Percentiles rank a stretch among this genome's conserved stretches.
These are phyloP conservation scores for Lineolata rhizophorae DNA, from an alignment of 495 filamentous ascomycete genomes.

Conservation along the genomic window DNA sequence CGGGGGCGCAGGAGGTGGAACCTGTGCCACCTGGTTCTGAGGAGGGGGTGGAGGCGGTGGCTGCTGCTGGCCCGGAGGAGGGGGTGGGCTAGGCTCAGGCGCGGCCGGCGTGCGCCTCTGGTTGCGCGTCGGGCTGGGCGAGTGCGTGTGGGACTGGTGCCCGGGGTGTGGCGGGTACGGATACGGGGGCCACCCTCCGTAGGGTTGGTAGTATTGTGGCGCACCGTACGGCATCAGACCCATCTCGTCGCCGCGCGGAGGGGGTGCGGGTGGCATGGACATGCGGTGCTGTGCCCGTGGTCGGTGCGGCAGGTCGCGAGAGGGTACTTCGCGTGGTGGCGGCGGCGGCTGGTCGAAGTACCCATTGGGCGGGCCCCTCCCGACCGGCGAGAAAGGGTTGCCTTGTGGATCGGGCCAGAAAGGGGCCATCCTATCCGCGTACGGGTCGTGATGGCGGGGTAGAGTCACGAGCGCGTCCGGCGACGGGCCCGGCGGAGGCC, in stretches of 20 bases:
- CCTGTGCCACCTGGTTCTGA: too few relatives aligned
- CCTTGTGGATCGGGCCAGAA: too few relatives aligned
- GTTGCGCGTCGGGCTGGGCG: conserved; percentile 6
- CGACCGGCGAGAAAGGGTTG: too few relatives aligned
- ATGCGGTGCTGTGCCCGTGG: conserved; percentile 9
- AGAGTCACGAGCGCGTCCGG: too few relatives aligned
- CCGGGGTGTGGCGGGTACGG: conserved; percentile 3
- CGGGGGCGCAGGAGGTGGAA: conserved; percentile 4
- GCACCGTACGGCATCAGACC: conserved; percentile 11
- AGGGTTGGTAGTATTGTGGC: conserved; percentile 6
- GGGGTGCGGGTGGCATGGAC: conserved; percentile 8
- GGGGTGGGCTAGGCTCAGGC: conserved; percentile 3
- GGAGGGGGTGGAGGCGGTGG: neutral
- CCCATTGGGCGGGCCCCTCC: too few relatives aligned
- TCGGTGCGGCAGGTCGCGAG: too few relatives aligned
- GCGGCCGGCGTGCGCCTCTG: conserved; percentile 6
- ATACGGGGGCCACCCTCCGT: conserved; percentile 4
- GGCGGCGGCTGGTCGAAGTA: too few relatives aligned
- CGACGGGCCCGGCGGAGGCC: too few relatives aligned
- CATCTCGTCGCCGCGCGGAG: conserved; percentile 9
- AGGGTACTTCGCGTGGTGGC: too few relatives aligned
- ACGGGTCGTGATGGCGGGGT: too few relatives aligned
- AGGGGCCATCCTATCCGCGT: too few relatives aligned
- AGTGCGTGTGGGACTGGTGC: conserved; percentile 1
- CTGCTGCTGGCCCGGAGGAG: conserved; percentile 3